phyloP scores from a whole-genome alignment of 768 basidiomycete species.

The Ephemerocybe angulata region DNA sequence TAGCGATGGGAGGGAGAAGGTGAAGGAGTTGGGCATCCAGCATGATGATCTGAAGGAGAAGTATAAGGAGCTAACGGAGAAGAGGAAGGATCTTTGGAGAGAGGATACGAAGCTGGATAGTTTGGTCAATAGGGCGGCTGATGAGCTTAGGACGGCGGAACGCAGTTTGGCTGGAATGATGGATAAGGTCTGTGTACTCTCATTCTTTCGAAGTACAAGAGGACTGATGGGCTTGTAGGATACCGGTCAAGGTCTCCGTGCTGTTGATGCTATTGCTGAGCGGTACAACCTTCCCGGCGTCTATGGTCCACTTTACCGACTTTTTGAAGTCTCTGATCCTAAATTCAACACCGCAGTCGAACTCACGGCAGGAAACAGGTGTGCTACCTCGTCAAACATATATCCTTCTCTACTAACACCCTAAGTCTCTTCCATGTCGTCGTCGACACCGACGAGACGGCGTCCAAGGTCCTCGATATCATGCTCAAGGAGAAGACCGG shows the following conservation, averaged over 20 bases:
- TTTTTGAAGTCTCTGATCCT: slow-evolving; percentile 84
- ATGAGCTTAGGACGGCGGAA: slow-evolving; percentile 81
- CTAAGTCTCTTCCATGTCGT: slow-evolving; percentile 92
- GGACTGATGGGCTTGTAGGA: slow-evolving; percentile 48
- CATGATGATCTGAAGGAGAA: slow-evolving; percentile 59
- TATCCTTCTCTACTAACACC: slow-evolving; percentile 8
- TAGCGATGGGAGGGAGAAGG: slow-evolving; percentile 59
- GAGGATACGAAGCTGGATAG: slow-evolving; percentile 89
- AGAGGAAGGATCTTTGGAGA: slow-evolving; percentile 90
- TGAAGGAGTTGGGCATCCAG: slow-evolving; percentile 60
- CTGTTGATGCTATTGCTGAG: slow-evolving; percentile 81
- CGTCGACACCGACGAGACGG: slow-evolving; percentile 94
- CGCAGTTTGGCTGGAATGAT: slow-evolving; percentile 82
- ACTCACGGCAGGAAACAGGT: slow-evolving; percentile 95
- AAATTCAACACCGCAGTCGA: slow-evolving; percentile 93
- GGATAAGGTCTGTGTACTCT: slow-evolving; percentile 69
- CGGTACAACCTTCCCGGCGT: slow-evolving; percentile 76
- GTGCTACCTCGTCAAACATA: background rate
- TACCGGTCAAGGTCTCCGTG: slow-evolving; percentile 82
- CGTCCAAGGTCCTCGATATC: slow-evolving; percentile 82
- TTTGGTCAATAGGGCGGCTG: slow-evolving; percentile 67
- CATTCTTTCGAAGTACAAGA: background rate
- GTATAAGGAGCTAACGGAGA: slow-evolving; percentile 67
- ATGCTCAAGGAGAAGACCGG: slow-evolving; percentile 95
- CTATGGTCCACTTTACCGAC: slow-evolving; percentile 89